Conservation (phyloP, 495 filamentous ascomycete species). For the Penicillium waksmanii region DNA sequence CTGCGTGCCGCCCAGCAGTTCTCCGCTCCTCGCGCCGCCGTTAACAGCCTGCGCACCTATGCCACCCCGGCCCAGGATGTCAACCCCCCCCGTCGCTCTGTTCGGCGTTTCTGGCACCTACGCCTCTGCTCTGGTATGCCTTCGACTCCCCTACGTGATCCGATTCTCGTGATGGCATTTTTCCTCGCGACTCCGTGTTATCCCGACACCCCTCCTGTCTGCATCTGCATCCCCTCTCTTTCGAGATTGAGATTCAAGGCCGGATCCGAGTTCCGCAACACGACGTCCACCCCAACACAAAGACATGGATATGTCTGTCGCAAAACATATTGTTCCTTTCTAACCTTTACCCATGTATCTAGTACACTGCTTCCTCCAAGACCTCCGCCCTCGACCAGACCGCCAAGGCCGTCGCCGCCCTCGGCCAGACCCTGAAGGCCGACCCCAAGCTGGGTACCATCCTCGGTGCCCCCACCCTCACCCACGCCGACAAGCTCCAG, state of each 20-base stretch:
- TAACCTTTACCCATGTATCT: slow-evolving; percentile 15
- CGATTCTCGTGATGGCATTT: slow-evolving; percentile 10
- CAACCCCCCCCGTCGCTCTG: slow-evolving; percentile 82
- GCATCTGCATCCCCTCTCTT: slow-evolving; percentile 10
- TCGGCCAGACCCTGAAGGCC: slow-evolving; percentile 72
- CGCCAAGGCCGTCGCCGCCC: slow-evolving; percentile 70
- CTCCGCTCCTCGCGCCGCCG: slow-evolving; percentile 49
- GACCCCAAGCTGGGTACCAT: slow-evolving; percentile 78
- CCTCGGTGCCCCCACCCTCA: slow-evolving; percentile 80
- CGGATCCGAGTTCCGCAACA: slow-evolving; percentile 10
- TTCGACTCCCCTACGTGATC: slow-evolving; percentile 9
- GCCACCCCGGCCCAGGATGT: slow-evolving; percentile 72
- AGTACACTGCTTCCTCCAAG: slow-evolving; percentile 97
- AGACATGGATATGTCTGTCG: background rate
- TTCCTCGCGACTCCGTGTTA: slow-evolving; percentile 35
- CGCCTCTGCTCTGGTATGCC: slow-evolving; percentile 89
- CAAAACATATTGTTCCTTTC: background rate
- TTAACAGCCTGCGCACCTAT: slow-evolving; percentile 66
- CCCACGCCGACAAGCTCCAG: slow-evolving; percentile 73
- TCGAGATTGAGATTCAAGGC: slow-evolving; percentile 16
- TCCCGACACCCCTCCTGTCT: slow-evolving; percentile 20
- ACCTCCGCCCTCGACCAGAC: slow-evolving; percentile 78
- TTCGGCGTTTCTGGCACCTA: slow-evolving; percentile 98
- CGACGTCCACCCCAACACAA: background rate
- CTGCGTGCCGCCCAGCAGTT: slow-evolving; percentile 54